Evolutionary conservation across 495 filamentous ascomycete genomes (phyloP).

Genomic region (Daldinia concentrica): DNA sequence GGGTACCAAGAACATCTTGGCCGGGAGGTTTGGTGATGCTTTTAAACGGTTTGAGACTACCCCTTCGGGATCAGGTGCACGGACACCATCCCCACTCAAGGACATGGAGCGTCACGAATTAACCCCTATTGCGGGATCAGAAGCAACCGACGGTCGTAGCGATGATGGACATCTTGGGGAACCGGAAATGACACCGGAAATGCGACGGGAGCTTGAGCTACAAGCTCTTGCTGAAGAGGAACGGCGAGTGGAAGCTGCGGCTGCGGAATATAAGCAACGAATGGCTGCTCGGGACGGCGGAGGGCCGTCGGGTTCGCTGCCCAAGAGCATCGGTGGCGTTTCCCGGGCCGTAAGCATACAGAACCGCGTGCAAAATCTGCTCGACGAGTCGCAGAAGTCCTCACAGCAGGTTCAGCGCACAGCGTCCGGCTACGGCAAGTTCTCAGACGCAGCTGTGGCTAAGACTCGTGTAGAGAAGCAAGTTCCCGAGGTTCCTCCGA

Average conservation of each 20-base stretch:
- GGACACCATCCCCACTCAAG: slow-evolving; percentile 65
- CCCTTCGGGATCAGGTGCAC: slow-evolving; percentile 53
- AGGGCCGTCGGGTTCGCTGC: slow-evolving; percentile 51
- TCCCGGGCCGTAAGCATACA: slow-evolving; percentile 83
- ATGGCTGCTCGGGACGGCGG: slow-evolving; percentile 68
- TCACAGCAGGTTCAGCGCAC: slow-evolving; percentile 69
- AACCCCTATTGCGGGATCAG: slow-evolving; percentile 79
- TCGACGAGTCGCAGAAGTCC: slow-evolving; percentile 78
- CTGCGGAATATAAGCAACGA: slow-evolving; percentile 86
- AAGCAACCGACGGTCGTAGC: slow-evolving; percentile 73
- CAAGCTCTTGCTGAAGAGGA: slow-evolving; percentile 87
- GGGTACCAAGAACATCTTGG: slow-evolving; percentile 85
- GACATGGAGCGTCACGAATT: slow-evolving; percentile 63
- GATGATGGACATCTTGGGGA: slow-evolving; percentile 73
- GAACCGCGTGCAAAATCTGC: slow-evolving; percentile 83
- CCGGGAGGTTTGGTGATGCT: slow-evolving; percentile 92
- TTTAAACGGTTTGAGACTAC: slow-evolving; percentile 90
- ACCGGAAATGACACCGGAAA: slow-evolving; percentile 82
- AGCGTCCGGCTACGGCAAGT: slow-evolving; percentile 88
- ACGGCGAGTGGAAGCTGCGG: slow-evolving; percentile 87
- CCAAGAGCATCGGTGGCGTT: slow-evolving; percentile 65
- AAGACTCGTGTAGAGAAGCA: slow-evolving; percentile 41
- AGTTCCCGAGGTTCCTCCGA: slow-evolving; percentile 33
- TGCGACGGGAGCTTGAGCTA: slow-evolving; percentile 89
- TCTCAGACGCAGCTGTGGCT: slow-evolving; percentile 63